Conservation (phyloP, 2,329 filamentous ascomycete genomes). For the Phialocephala sp. region DNA sequence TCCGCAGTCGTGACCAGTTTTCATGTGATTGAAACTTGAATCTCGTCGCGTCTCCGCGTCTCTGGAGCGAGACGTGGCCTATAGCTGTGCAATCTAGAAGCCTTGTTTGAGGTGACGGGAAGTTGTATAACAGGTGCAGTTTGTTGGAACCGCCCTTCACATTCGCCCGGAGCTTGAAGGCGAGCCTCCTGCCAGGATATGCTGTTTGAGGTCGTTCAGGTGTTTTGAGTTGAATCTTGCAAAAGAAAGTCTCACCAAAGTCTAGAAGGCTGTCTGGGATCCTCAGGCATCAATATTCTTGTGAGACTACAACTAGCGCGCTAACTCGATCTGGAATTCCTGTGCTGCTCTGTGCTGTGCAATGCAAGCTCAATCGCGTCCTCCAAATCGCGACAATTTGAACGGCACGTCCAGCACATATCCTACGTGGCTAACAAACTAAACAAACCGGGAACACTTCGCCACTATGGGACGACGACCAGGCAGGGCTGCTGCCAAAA, state of each 20-base stretch:
- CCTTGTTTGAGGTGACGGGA: conserved; percentile 17
- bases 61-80: conserved; percentile 22
- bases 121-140: background rate
- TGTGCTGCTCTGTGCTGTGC: background rate
- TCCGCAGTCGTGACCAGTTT: conserved; percentile 21
- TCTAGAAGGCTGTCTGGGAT: no score
- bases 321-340: background rate
- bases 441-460: conserved; percentile 9
- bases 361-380: background rate
- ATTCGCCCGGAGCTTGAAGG: conserved; percentile 10
- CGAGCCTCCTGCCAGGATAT: conserved; percentile 7
- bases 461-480: conserved; percentile 52
- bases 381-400: background rate
- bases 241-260: background rate
- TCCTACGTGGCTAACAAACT: conserved; percentile 3
- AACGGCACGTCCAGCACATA: background rate
- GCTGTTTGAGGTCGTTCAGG: background rate
- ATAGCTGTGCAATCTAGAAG: conserved; percentile 15
- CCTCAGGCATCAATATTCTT: background rate
- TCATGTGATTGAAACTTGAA: conserved; percentile 25
- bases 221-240: background rate
- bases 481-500: conserved; percentile 59
- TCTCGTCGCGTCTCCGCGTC: conserved; percentile 21
- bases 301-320: background rate
- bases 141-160: background rate